These are phyloP conservation scores for Komagataella populi DNA, from an alignment of 805 yeast genomes.

Conservation along the genomic window DNA sequence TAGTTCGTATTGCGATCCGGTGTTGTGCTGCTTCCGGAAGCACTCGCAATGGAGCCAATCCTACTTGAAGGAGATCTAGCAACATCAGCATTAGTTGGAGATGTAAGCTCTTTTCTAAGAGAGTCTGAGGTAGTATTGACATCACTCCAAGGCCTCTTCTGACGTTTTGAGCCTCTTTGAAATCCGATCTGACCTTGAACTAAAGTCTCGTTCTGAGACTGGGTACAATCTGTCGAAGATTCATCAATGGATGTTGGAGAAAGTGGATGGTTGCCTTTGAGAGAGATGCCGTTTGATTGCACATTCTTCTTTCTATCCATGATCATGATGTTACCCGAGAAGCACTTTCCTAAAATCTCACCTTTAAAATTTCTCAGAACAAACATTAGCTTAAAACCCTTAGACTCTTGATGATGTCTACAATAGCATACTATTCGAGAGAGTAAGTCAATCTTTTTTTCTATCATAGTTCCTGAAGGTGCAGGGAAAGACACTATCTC, in stretches of 20 bases:
- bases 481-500: slow-evolving; percentile 70
- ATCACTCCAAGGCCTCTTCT: slow-evolving; percentile 19
- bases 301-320: slow-evolving; percentile 83
- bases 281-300: slow-evolving; percentile 9
- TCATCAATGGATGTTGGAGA: slow-evolving; percentile 20
- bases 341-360: slow-evolving; percentile 54
- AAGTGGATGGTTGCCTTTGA: slow-evolving; percentile 7
- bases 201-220: not conserved
- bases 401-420: slow-evolving; percentile 83
- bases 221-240: slow-evolving; percentile 9
- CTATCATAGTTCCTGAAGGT: slow-evolving; percentile 23
- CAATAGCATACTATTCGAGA: slow-evolving; percentile 91
- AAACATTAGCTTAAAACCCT: slow-evolving; percentile 67
- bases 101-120: slow-evolving; percentile 14
- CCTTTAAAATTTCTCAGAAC: slow-evolving; percentile 50
- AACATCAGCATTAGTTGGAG: slow-evolving; percentile 4
- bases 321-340: slow-evolving; percentile 70
- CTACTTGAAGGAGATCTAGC: slow-evolving; percentile 11
- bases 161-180: slow-evolving; percentile 11
- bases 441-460: slow-evolving; percentile 30
- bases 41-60: slow-evolving; percentile 15
- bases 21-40: slow-evolving; percentile 12
- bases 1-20: slow-evolving; percentile 12
- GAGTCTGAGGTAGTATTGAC: slow-evolving; percentile 9
- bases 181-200: not conserved